A percentile compares a stretch with the other conserved stretches of the same genome.
Conservation (phyloP, 176 grass and related monocot species). For the Zea mays region Zm-B73-REFERENCE-NAM-5.0 NC_050103.1:59606501-59607000, state of each 20-base stretch:
- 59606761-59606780: too few species aligned
- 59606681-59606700: background rate
- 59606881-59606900: too few species aligned
- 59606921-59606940: too few species aligned
- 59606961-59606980: too few species aligned
- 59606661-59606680: background rate
- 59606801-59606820: too few species aligned
- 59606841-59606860: too few species aligned
- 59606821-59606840: too few species aligned
- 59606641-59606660: background rate
- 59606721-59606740: background rate
- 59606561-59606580: background rate
- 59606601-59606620: background rate
- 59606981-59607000: too few species aligned
- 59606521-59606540: background rate
- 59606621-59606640: background rate
- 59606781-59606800: too few species aligned
- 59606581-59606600: background rate
- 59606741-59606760: background rate
- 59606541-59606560: background rate
- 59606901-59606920: too few species aligned
- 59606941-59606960: too few species aligned
- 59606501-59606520: background rate
- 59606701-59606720: background rate
- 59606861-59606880: too few species aligned